Conservation (phyloP, 768 basidiomycete genomes). For the Cystoderma amianthinum region DNA sequence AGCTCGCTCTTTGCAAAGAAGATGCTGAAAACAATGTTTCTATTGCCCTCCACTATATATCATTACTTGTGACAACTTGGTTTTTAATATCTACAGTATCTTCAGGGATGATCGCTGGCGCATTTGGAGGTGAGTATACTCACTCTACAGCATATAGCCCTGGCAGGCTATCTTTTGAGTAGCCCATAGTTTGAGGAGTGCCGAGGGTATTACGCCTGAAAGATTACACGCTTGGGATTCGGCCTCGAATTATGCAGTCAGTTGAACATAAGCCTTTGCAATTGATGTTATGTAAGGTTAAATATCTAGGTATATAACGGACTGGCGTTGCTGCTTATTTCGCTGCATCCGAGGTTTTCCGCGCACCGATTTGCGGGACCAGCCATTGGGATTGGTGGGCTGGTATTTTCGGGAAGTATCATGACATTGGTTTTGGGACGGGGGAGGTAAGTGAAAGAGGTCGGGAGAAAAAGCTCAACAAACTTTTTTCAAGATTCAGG, state of each 20-base stretch:
- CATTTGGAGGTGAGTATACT: conserved; percentile 46
- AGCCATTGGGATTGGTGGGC: conserved; percentile 50
- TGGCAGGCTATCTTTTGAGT: no score
- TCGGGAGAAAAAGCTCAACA: not conserved
- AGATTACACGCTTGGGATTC: conserved; percentile 54
- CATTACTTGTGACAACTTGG: not conserved
- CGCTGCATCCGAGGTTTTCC: conserved; percentile 55
- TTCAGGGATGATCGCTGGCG: conserved; percentile 51
- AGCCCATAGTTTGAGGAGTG: conserved; percentile 51
- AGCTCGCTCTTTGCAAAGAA: no score
- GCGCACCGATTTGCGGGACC: conserved; percentile 59
- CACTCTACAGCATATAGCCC: conserved; percentile 1
- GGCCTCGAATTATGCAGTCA: conserved; percentile 58
- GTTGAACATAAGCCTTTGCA: conserved; percentile 9
- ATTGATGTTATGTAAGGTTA: not conserved
- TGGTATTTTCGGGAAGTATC: conserved; percentile 61
- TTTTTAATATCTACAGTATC: conserved; percentile 24
- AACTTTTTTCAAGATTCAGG: conserved; percentile 27
- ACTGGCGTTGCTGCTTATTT: conserved; percentile 54
- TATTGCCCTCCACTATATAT: not conserved
- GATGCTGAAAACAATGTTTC: no score
- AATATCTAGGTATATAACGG: conserved; percentile 57
- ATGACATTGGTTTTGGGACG: conserved; percentile 42
- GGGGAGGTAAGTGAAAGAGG: conserved; percentile 26
- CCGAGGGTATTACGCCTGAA: conserved; percentile 40